These are phyloP conservation scores for Pyronema omphalodes DNA, from an alignment of 495 filamentous ascomycete species.

Conservation along the genomic window DNA sequence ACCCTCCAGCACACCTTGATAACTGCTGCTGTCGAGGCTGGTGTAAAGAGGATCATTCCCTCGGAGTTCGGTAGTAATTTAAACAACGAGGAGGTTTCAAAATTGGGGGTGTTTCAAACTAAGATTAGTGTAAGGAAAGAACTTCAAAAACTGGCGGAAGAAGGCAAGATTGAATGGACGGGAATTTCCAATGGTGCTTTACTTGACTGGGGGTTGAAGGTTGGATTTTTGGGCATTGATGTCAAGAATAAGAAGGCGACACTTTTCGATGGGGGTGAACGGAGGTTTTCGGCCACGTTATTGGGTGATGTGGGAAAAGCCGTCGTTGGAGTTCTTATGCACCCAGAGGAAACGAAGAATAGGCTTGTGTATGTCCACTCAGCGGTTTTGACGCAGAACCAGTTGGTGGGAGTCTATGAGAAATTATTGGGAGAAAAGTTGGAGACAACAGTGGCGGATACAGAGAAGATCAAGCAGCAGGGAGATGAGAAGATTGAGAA, in stretches of 20 bases:
- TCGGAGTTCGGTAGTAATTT: conserved; percentile 31
- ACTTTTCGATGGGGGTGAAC: conserved; percentile 11
- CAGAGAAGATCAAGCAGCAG: conserved; percentile 29
- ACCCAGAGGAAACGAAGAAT: conserved; percentile 16
- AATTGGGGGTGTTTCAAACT: conserved; percentile 20
- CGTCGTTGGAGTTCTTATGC: conserved; percentile 8
- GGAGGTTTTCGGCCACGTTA: conserved; percentile 1
- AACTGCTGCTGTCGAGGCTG: conserved; percentile 33
- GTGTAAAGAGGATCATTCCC: conserved; percentile 37
- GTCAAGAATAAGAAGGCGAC: conserved; percentile 6
- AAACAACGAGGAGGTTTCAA: conserved; percentile 9
- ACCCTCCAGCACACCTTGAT: conserved; percentile 29
- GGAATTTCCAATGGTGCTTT: conserved; percentile 3
- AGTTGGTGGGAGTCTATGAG: conserved; percentile 34
- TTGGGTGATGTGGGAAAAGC: conserved; percentile 8
- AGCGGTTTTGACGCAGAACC: conserved; percentile 35
- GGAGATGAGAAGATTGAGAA: conserved; percentile 30
- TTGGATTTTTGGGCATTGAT: conserved; percentile 10
- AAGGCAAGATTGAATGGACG: conserved; percentile 5
- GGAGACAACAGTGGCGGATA: conserved; percentile 17
- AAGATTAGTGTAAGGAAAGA: conserved; percentile 3
- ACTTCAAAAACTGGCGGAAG: not conserved
- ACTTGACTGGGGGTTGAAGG: conserved; percentile 20
- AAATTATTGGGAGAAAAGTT: conserved; percentile 29
- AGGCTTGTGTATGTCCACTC: conserved; percentile 21